Conservation (phyloP, 2,329 filamentous ascomycete genomes). For the Cephalotrichum gorgonifer region DNA sequence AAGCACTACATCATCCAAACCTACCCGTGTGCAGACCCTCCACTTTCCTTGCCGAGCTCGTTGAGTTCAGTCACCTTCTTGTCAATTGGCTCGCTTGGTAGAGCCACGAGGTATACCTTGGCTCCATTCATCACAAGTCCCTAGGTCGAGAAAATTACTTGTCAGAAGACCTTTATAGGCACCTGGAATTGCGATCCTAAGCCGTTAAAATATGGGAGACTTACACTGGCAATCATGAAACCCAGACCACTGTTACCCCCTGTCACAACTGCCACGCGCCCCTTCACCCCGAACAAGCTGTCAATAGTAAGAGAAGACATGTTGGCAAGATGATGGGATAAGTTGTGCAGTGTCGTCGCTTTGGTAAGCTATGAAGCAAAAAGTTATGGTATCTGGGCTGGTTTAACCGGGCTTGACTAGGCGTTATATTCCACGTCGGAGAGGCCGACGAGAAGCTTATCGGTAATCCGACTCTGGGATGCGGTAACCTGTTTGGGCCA, state of each 20-base stretch:
- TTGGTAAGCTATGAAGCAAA: too few relatives aligned
- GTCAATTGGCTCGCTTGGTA: slow-evolving; percentile 28
- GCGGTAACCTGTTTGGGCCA: too few relatives aligned
- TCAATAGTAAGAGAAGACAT: slow-evolving; percentile 11
- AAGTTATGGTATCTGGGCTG: too few relatives aligned
- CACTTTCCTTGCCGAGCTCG: slow-evolving; percentile 20
- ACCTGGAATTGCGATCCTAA: neutral
- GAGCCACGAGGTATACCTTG: slow-evolving; percentile 30
- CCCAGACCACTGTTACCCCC: slow-evolving; percentile 32
- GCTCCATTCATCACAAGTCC: slow-evolving; percentile 33
- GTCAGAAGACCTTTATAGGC: neutral
- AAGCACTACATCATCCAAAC: slow-evolving; percentile 8
- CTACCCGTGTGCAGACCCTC: slow-evolving; percentile 28
- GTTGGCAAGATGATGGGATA: too few relatives aligned
- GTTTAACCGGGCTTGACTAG: too few relatives aligned
- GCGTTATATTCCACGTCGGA: too few relatives aligned
- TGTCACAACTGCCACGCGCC: slow-evolving; percentile 22
- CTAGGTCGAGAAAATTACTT: slow-evolving; percentile 12
- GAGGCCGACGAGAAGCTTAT: too few relatives aligned
- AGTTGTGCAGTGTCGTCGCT: too few relatives aligned
- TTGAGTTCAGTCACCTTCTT: slow-evolving; percentile 27
- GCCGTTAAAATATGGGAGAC: neutral
- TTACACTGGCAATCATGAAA: slow-evolving; percentile 33
- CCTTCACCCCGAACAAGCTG: slow-evolving; percentile 16
- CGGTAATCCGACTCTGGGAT: too few relatives aligned